Base-by-base conservation (phyloP, 352 stramenopile species). In the Blastocystis sp. region DNA sequence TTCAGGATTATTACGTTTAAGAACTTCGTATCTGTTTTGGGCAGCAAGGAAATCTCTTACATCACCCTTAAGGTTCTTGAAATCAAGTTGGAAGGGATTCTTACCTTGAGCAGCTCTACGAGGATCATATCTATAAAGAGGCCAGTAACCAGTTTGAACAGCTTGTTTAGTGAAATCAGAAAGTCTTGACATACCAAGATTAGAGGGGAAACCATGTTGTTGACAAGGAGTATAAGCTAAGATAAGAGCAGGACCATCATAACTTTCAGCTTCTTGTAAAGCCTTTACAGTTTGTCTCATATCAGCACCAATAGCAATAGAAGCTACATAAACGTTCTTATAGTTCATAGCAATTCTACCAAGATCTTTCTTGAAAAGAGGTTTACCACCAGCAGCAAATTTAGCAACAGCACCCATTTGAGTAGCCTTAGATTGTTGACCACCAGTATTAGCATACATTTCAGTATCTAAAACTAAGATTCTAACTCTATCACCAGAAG, bases 381-480 rank as follows among this genome's bases (percentile, higher is more conserved):
- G 46, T 36, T 57, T 57, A n/a, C 46, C 46, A 21, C 46, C 46
- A 18, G 46, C 46, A 23, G 46, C 46, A 36, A 57, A 57, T 36
- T 57, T 57, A 2, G 46, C 46, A 2, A 57, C 46, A 11, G 46
- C 46, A 18, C 32, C 41, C 46, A 56, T 47, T 35, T 56, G 46
- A 4, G 46, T 56, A 5, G 46, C 46, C 46, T 56, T 56, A 25
- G 46, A 56, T 35, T 56, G 46, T 35, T 56, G 46, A 21, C 46
- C 46, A 23, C 46, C 52, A 5, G 52, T 62, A 43, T 76, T 77
- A 35, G 59, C 69, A 46, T 76, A 78, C 68, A 75, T 76, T 49
- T 79, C 69, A 6, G 73, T 76, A 59, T 80, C 74, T 10, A 80
- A 70, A n/a, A 80, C 67, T 13, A 80, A 36, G 10, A 77, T 70